A percentile compares a stretch with the other conserved stretches of the same genome.
phyloP scores from a whole-genome alignment of 257 asterid species.

The Marsdenia floribunda region DNA sequence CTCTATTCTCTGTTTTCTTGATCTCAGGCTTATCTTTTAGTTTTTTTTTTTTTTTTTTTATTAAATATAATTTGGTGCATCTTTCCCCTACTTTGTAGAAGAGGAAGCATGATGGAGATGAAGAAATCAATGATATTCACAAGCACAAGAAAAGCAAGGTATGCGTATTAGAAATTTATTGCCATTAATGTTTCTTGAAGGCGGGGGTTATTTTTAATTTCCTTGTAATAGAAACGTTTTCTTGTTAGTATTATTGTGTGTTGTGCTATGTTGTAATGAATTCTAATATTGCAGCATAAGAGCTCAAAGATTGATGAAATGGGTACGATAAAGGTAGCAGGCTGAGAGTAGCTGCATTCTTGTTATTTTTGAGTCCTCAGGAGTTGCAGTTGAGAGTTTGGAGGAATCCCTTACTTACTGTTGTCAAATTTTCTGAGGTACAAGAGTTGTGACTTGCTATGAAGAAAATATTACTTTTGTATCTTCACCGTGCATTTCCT shows the following conservation, averaged over 20 bases:
- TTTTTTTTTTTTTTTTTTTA: not conserved
- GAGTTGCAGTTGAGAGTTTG: conserved; percentile 62
- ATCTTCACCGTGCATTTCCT: not conserved
- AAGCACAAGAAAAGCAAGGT: conserved; percentile 84
- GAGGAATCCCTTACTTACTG: conserved; percentile 46
- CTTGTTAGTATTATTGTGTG: conserved; percentile 9
- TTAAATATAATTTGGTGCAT: not conserved
- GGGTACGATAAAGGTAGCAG: conserved; percentile 84
- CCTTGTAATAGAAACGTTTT: not conserved
- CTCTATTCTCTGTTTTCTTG: not conserved
- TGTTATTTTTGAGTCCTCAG: conserved; percentile 40
- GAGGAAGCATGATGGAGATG: conserved; percentile 66
- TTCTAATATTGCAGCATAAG: conserved; percentile 72
- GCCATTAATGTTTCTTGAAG: not conserved
- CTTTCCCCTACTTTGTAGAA: conserved; percentile 33
- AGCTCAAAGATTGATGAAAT: conserved; percentile 90
- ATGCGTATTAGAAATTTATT: conserved; percentile 10
- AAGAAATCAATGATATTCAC: conserved; percentile 40
- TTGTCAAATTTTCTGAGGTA: conserved; percentile 60
- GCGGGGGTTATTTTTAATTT: not conserved
- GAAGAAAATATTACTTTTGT: conserved; percentile 13
- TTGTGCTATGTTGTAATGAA: conserved; percentile 26
- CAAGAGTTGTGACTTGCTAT: conserved; percentile 25
- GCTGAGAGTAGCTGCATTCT: conserved; percentile 55
- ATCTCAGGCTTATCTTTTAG: not conserved